Base-by-base conservation (phyloP, 202 grass and related monocot genomes). In the Setaria viridis region DNA sequence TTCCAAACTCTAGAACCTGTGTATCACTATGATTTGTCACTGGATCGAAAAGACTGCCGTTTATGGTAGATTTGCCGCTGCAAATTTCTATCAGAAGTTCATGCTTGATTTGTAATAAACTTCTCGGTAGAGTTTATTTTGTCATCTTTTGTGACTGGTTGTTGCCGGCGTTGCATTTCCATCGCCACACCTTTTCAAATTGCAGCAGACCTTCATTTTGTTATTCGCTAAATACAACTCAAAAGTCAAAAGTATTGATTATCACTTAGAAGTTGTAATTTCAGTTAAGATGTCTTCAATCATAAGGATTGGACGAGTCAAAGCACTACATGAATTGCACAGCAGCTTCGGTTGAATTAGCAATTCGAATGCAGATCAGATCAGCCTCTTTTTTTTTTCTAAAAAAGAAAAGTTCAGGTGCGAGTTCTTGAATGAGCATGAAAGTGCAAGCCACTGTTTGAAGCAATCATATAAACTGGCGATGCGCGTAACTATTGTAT, bases 21-120 rank as follows among this genome's bases (percentile, higher is more conserved):
- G 77, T 73, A 72, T 43, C 81, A 70, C 77, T 64, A 70, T 71
- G 77, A 70, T 17, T 56, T 85, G 39, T 30, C 45, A 66, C 64
- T 72, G 49, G 15, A 72, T 21, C 47, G 12, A 55, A 53, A 84
- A 62, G 53, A 80, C 75, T 64, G 63, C 68, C 12, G 21, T 74
- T 87, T 80, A 42, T 89, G 80, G 63, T 87, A 29, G 90, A 86
- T 82, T 84, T 87, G 72, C 75, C 77, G 60, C 81, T 76, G 79
- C 48, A 67, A 90, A 79, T 73, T 90, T 85, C 17, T 51, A 72
- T 80, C 57, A 86, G 58, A 87, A 76, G 63, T 64, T 59, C 9
- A 70, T 55, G 69, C 11, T 74, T 56, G 9, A 74, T 75, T 56
- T 55, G 8, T 53, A 55, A 51, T 56, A 55, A n/a, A n/a, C 72